These are phyloP conservation scores for Kalmusia sp. DNA, from an alignment of 2,329 filamentous ascomycete species.

Conservation along the genomic window DNA sequence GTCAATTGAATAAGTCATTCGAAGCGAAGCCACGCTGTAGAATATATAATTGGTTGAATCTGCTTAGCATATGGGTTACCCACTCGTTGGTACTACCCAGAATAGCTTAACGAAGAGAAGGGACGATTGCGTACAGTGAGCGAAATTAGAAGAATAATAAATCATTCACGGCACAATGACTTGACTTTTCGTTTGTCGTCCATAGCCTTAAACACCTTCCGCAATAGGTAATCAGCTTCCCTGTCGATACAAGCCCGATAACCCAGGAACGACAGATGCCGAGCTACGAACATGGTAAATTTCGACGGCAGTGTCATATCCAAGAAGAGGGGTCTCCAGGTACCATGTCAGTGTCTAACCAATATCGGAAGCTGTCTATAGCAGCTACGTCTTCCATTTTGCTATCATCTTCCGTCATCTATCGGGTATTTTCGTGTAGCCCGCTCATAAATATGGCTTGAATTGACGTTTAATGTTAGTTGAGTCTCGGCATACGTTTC, in stretches of 20 bases:
- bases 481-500: background rate
- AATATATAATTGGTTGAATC: too few relatives aligned
- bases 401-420: slow-evolving; percentile 8
- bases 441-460: background rate
- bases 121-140: too few relatives aligned
- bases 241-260: slow-evolving; percentile 21
- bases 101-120: too few relatives aligned
- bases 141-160: too few relatives aligned
- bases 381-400: background rate
- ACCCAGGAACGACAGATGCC: slow-evolving; percentile 27
- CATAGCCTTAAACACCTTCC: slow-evolving; percentile 30
- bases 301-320: slow-evolving; percentile 13
- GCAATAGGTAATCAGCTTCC: slow-evolving; percentile 32
- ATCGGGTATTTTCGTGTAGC: background rate
- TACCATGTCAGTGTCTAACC: slow-evolving; percentile 27
- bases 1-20: slow-evolving; percentile 9
- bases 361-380: slow-evolving; percentile 32
- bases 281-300: slow-evolving; percentile 26
- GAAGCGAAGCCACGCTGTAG: background rate
- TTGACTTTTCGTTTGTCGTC: background rate
- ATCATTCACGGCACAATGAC: too few relatives aligned
- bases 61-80: too few relatives aligned
- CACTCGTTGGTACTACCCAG: too few relatives aligned
- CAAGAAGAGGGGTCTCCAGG: slow-evolving; percentile 17
- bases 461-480: background rate